phyloP scores from a whole-genome alignment of 352 stramenopile species.

The Phytophthora tentaculata region DNA sequence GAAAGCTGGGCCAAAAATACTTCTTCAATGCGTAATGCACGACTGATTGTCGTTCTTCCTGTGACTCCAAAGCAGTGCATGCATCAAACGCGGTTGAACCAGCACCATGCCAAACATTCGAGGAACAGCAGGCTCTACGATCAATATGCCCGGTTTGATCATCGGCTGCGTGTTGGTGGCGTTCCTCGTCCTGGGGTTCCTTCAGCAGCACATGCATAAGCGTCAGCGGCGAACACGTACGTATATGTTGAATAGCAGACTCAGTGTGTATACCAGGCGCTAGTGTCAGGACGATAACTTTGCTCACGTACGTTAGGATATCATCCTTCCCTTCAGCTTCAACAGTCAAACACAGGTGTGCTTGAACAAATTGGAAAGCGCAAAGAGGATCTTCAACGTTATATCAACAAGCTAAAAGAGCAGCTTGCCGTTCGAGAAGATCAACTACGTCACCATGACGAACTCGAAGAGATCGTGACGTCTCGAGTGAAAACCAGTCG shows the following conservation, averaged over 20 bases:
- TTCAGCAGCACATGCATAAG: slow-evolving; percentile 43
- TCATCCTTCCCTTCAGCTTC: slow-evolving; percentile 49
- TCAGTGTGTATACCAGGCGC: no score
- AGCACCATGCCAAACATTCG: slow-evolving; percentile 51
- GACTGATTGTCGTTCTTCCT: background rate
- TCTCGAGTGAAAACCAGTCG: slow-evolving; percentile 55
- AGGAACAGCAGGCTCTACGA: slow-evolving; percentile 26
- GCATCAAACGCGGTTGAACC: no score
- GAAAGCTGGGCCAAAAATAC: no score
- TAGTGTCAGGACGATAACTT: background rate
- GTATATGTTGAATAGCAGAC: background rate
- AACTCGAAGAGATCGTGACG: slow-evolving; percentile 74
- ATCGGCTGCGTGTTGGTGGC: slow-evolving; percentile 46
- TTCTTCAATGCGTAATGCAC: background rate
- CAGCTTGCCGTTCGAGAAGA: slow-evolving; percentile 59
- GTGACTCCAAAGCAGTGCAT: background rate
- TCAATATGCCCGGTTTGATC: slow-evolving; percentile 47
- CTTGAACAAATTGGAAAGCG: slow-evolving; percentile 61
- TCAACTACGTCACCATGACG: slow-evolving; percentile 65
- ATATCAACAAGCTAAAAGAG: slow-evolving; percentile 56
- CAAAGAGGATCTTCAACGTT: slow-evolving; percentile 68
- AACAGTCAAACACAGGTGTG: slow-evolving; percentile 37
- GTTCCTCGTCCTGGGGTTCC: slow-evolving; percentile 44
- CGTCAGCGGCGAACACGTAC: slow-evolving; percentile 37
- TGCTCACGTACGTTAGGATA: slow-evolving; percentile 37